Evolutionary conservation across 2,329 filamentous ascomycete genomes (phyloP).

Genomic region (Cryphonectria naterciae): DNA sequence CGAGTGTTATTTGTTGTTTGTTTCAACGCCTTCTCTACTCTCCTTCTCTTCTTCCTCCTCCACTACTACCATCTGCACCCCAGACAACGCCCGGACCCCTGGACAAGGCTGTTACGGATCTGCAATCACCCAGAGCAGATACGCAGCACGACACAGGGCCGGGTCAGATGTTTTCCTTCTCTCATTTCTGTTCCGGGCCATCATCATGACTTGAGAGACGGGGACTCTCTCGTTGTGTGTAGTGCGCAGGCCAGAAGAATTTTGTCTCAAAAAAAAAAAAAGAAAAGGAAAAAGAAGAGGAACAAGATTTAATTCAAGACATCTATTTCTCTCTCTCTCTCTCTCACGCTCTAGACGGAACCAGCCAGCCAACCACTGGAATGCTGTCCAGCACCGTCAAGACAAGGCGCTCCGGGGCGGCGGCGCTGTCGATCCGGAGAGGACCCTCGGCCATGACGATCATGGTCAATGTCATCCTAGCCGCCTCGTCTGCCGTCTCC

Average conservation of each 20-base stretch:
- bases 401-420: neutral
- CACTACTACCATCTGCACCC: neutral
- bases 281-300: no score
- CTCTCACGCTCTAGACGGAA: neutral
- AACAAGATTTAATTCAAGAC: no score
- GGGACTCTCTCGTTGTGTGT: neutral
- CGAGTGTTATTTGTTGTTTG: neutral
- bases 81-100: neutral
- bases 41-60: neutral
- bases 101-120: conserved; percentile 12
- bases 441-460: conserved; percentile 15
- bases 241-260: neutral
- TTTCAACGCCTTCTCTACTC: neutral
- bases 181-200: neutral
- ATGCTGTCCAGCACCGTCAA: conserved; percentile 9
- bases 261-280: neutral
- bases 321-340: no score
- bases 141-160: neutral
- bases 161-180: neutral
- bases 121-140: neutral
- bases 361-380: conserved; percentile 1
- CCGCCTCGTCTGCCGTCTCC: conserved; percentile 23
- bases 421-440: conserved; percentile 3
- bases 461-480: conserved; percentile 22
- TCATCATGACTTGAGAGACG: conserved; percentile 19